Base-by-base conservation (phyloP, 129 eudicot species). In the Tagetes patula region DNA sequence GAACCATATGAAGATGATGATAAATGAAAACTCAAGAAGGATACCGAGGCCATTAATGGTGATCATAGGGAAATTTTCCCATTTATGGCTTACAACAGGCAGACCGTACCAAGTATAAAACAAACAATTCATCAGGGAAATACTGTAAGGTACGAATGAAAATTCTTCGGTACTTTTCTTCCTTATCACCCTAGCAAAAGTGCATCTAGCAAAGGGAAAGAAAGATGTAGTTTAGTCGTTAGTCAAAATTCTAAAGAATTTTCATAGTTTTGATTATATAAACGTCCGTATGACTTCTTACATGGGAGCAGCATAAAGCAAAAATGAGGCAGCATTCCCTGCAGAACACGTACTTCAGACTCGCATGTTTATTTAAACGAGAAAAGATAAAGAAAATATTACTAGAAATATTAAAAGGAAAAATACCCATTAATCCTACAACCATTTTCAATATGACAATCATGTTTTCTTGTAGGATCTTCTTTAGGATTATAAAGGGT, bases 101-200 rank as follows among this genome's bases (percentile, higher is more conserved):
- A 89, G 79, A 49, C 95, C 98, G 32, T 92, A 92, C 96, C 98
- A 92, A 65, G 96, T 83, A 70, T 89, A 92, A 46, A 92, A 67
- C 69, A 82, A 81, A 52, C 95, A 87, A 46, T 87, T 89, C 53
- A 79, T 38, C 66, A 89, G 58, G 55, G 98, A 85, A 43, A 89
- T 11, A 42, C 80, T 20, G 70, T 92, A 92, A 1, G 98, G 98
- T n/a, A 92, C 79, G 20, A 67, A 85, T 10, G 98, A 92, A 76
- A 84, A 92, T 36, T 84, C 96, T 72, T 82, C 95, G 0, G 84
- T 84, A 75, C 88, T 92, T 79, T 80, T 92, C 86, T 87, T 92
- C 78, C 61, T 89, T 73, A 85, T 77, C 47, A 92, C 85, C 81
- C 82, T 78, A 10, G 79, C 27, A 71, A 92, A 89, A 61, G 98